A percentile compares a stretch with the other conserved stretches of the same genome.
phyloP scores from a whole-genome alignment of 306 rosid species.

The Vigna reflexopilosa region DNA sequence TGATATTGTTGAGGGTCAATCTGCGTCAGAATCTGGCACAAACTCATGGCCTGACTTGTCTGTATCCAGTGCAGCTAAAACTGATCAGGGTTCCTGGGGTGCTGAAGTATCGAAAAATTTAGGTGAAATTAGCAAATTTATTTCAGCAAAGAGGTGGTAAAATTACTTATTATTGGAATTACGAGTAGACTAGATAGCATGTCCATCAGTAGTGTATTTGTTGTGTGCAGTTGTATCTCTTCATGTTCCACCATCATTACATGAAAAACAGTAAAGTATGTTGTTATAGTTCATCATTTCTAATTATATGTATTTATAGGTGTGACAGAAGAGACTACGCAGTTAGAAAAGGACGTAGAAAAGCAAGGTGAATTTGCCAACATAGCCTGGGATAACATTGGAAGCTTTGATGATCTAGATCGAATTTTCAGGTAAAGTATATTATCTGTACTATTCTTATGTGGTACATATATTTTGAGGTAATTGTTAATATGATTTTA shows the following conservation, averaged over 20 bases:
- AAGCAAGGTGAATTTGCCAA: slow-evolving; percentile 69
- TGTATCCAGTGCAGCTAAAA: slow-evolving; percentile 17
- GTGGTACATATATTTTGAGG: neutral
- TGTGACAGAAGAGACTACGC: slow-evolving; percentile 41
- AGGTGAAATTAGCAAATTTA: slow-evolving; percentile 49
- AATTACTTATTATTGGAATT: slow-evolving; percentile 13
- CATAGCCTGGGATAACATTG: slow-evolving; percentile 77
- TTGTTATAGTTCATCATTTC: slow-evolving; percentile 9
- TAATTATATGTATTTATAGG: slow-evolving; percentile 20
- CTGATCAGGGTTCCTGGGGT: slow-evolving; percentile 53
- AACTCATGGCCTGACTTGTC: slow-evolving; percentile 64
- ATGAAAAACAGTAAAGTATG: neutral
- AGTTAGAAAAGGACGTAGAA: slow-evolving; percentile 54
- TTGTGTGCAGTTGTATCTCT: slow-evolving; percentile 3
- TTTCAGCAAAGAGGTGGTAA: slow-evolving; percentile 35
- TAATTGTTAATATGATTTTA: neutral
- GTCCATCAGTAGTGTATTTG: slow-evolving; percentile 2
- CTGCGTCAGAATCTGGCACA: slow-evolving; percentile 54
- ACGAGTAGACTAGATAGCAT: slow-evolving; percentile 3
- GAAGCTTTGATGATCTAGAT: slow-evolving; percentile 86
- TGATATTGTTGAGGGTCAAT: slow-evolving; percentile 40
- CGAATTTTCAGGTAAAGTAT: slow-evolving; percentile 71
- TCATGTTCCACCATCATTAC: neutral
- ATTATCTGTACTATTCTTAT: neutral
- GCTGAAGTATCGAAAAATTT: slow-evolving; percentile 49